Conservation (phyloP, 805 yeast species). For the Pichia manshurica region DNA sequence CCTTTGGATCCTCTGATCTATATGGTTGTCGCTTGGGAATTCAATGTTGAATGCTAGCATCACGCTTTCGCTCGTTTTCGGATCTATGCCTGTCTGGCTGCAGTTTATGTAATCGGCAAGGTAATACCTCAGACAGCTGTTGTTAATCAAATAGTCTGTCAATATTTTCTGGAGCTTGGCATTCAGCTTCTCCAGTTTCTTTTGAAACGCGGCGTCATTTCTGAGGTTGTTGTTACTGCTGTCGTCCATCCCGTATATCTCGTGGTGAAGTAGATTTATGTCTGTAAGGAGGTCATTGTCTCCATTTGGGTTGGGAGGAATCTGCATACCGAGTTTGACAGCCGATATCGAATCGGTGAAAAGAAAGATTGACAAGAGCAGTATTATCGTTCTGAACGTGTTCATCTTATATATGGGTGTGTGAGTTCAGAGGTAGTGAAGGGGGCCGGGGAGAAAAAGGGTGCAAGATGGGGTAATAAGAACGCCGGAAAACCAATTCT, state of each 20-base stretch:
- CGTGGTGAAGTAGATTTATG: conserved; percentile 7
- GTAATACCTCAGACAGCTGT: conserved; percentile 17
- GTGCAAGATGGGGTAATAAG: no score
- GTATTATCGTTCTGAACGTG: no score
- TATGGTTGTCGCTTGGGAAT: conserved; percentile 13
- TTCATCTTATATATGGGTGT: no score
- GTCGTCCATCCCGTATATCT: conserved; percentile 2
- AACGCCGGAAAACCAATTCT: neutral
- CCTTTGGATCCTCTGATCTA: conserved; percentile 19
- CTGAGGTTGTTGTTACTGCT: neutral
- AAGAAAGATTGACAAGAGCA: no score
- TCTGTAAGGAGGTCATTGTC: conserved; percentile 5
- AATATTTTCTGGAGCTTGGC: neutral
- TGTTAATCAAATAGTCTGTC: conserved; percentile 9
- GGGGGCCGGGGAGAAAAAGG: no score
- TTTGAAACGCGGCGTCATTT: neutral
- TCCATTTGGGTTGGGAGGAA: conserved; percentile 3
- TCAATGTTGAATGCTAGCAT: conserved; percentile 21
- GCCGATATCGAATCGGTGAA: no score
- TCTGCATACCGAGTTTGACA: conserved; percentile 4
- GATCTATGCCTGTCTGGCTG: neutral
- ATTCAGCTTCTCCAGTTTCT: neutral
- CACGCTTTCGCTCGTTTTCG: conserved; percentile 6
- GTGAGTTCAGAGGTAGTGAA: no score
- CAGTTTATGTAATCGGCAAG: conserved; percentile 13